These are phyloP conservation scores for Hypoxylon rickii DNA, from an alignment of 495 filamentous ascomycete species.

Conservation along the genomic window DNA sequence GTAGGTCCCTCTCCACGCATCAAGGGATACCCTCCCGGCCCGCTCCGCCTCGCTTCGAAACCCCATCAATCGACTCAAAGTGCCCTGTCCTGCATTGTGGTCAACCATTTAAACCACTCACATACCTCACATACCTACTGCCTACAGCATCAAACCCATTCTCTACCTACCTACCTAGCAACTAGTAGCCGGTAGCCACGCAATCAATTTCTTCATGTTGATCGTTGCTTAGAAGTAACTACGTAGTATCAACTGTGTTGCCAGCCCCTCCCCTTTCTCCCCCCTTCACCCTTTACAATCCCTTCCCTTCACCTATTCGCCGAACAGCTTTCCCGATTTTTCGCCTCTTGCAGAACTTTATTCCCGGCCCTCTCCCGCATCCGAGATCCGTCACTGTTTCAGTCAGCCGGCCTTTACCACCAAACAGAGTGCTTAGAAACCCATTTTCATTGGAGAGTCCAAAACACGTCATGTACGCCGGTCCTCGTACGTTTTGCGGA, in stretches of 20 bases:
- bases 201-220: slow-evolving; percentile 28
- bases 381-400: slow-evolving; percentile 14
- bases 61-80: slow-evolving; percentile 3
- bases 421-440: slow-evolving; percentile 3
- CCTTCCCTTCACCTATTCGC: slow-evolving; percentile 19
- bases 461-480: slow-evolving; percentile 27
- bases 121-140: too few species aligned
- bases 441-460: slow-evolving; percentile 15
- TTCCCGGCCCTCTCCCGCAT: slow-evolving; percentile 19
- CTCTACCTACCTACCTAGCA: neutral
- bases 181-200: too few species aligned
- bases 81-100: too few species aligned
- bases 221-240: slow-evolving; percentile 4
- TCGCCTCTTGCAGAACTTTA: slow-evolving; percentile 13
- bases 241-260: too few species aligned
- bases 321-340: slow-evolving; percentile 23
- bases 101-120: too few species aligned
- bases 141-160: neutral
- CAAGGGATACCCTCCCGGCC: too few species aligned
- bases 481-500: slow-evolving; percentile 29
- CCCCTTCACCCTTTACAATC: too few species aligned
- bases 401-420: neutral
- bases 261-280: too few species aligned
- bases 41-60: slow-evolving; percentile 26
- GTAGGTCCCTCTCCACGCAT: too few species aligned